Evolutionary conservation across 2,329 filamentous ascomycete species (phyloP), one percentile per base, ranked within the genome.

Genomic region (Calonectria henricotiae): DNA sequence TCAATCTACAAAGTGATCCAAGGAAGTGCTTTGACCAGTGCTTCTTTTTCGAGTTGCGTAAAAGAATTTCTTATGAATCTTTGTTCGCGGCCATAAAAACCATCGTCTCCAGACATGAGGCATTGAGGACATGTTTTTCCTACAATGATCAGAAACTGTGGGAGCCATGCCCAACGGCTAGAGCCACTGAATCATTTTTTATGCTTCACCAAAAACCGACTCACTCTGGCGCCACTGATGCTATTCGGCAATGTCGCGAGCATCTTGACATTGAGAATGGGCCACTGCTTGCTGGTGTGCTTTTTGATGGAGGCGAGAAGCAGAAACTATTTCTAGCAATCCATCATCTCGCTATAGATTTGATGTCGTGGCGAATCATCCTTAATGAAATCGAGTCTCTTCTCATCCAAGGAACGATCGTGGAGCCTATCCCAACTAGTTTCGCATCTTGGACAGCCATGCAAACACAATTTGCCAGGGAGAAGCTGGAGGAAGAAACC

Each of bases 11-110:
- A 23, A 20, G 23, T 32, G 13, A 47, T 35, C 58, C 30, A 5
- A 20, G 51, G 11, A 23, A 20, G 51, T 20, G 74, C 70, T 20
- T 64, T 78, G 27, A 67, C 69, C 67, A 68, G 25, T 44, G 4
- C 20, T 68, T 63, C 30, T 30, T 54, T 5, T 46, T 60, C 17
- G 23, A 43, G 30, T 23, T 63, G 30, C 41, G 61, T 20, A 15
- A 63, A 23, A 8, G 20, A 4, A 17, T 47, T 17, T 17, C 27
- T 3, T 15, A 25, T 12, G 46, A 49, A 7, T 25, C 46, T 13
- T 13, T 47, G 17, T 25, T 17, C 4, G 20, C 35, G 11, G 41
- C 61, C 3, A n/a, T 63, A 0, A 30, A 27, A n/a, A 17, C 17
- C 5, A 20, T 63, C 1, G 27, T 63, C 12, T 17, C 5, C 7